phyloP scores from a whole-genome alignment of 805 yeast genomes.

The Maudiozyma bulderi region DNA sequence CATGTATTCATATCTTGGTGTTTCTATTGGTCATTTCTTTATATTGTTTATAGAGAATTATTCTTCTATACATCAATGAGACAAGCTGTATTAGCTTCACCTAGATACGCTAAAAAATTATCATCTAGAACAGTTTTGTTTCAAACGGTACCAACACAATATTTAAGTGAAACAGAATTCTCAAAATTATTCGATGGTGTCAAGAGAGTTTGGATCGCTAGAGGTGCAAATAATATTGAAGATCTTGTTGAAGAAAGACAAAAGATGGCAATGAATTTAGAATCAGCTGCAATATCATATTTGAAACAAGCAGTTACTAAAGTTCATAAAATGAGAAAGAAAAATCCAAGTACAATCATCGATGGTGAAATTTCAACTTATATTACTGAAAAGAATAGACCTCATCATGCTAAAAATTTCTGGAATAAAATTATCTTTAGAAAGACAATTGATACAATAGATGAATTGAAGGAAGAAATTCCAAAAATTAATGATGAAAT shows the following conservation, averaged over 20 bases:
- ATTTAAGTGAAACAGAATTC: constrained; percentile 63
- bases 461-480: constrained; percentile 46
- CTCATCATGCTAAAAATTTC: constrained; percentile 36
- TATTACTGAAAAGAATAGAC: constrained; percentile 60
- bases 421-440: constrained; percentile 35
- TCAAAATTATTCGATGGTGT: constrained; percentile 74
- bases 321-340: constrained; percentile 59
- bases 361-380: constrained; percentile 42
- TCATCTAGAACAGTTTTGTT: constrained; percentile 76
- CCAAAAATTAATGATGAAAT: constrained; percentile 51
- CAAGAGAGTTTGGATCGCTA: constrained; percentile 68
- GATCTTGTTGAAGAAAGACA: constrained; percentile 51
- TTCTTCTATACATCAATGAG: constrained; percentile 68
- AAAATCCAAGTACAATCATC: constrained; percentile 33
- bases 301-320: constrained; percentile 54
- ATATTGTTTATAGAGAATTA: constrained; percentile 73
- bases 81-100: constrained; percentile 70
- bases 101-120: constrained; percentile 62
- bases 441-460: constrained; percentile 54
- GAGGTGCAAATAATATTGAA: constrained; percentile 48
- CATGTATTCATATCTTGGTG: constrained; percentile 78
- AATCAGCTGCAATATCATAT: constrained; percentile 50
- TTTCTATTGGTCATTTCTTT: constrained; percentile 61
- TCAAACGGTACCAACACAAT: constrained; percentile 72
- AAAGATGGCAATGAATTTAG: constrained; percentile 50